Evolutionary conservation across 805 yeast genomes (phyloP), one percentile per base, ranked within the genome.

Genomic region (Candida coleopterorum): DNA sequence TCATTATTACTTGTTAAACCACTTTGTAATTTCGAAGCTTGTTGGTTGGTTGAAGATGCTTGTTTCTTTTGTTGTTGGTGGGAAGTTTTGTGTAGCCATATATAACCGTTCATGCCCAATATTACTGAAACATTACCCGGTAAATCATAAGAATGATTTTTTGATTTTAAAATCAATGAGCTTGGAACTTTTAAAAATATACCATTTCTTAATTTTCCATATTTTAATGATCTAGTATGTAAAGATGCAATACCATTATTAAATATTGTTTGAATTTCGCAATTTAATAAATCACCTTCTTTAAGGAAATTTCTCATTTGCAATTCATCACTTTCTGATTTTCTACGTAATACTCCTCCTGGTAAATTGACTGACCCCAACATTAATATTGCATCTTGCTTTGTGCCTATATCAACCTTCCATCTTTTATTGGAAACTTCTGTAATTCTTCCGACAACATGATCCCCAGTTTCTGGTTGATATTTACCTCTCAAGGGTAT

Each of bases 341-440:
- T 93, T 53, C 98, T 75, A 60, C 98, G 76, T 49, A 93, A 65
- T 2, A 93, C 85, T 38, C 99, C 99, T 37, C 99, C 98, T 2
- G 99, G 99, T 44, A 93, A 70, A 58, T 93, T 93, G 15, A 93
- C 96, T 1, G 96, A 86, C 9, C 98, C 98, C 39, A 94, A 71
- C 87, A 86, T 82, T 43, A 93, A 64, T 0, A 86, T 81, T 0
- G 97, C 97, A 55, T 88, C 90, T 52, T 86, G 95, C 51, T 80
- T 82, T n/a, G 87, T 86, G 20, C 97, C 97, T 45, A 93, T 87
- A 50, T 90, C 96, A 11, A 93, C 97, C 55, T 83, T 87, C 98
- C 99, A 93, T 49, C 97, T 70, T 55, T 82, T 85, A 44, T 83
- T 84, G 1, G 95, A 95, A 5, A 90, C 97, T 50, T 93, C 97